Conservation (phyloP, 2,329 filamentous ascomycete genomes). For the Hypoxylon sp. region DNA sequence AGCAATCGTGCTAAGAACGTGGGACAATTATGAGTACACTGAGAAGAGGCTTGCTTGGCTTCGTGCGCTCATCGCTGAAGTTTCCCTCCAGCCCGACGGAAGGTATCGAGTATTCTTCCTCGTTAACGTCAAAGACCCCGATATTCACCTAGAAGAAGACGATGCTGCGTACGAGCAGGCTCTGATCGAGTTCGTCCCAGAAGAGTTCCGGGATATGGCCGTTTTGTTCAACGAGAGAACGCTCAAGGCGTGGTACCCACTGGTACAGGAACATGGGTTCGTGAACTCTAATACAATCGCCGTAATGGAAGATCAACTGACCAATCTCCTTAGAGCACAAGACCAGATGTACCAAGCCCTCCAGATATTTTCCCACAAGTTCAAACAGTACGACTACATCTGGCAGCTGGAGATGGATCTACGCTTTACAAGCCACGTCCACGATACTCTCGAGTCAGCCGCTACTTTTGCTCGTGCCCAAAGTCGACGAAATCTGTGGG, state of each 20-base stretch:
- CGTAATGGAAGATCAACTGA: constrained; percentile 1
- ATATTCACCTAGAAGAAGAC: constrained; percentile 69
- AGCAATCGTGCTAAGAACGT: constrained; percentile 71
- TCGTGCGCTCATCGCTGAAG: constrained; percentile 73
- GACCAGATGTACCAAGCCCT: constrained; percentile 47
- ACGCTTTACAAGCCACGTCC: constrained; percentile 72
- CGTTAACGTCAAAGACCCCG: constrained; percentile 71
- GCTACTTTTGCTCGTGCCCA: constrained; percentile 75
- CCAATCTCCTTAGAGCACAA: constrained; percentile 24
- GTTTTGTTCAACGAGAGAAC: constrained; percentile 77
- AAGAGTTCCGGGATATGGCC: constrained; percentile 77
- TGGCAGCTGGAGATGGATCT: constrained; percentile 79
- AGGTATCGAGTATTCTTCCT: constrained; percentile 73
- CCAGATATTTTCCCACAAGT: constrained; percentile 69
- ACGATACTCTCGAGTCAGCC: constrained; percentile 63
- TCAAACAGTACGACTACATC: constrained; percentile 71
- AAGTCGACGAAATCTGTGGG: constrained; percentile 78
- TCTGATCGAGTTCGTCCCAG: constrained; percentile 66
- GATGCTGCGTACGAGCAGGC: constrained; percentile 63
- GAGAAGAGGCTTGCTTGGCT: constrained; percentile 71
- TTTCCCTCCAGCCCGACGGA: constrained; percentile 70
- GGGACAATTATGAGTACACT: constrained; percentile 71
- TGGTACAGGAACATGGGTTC: constrained; percentile 64
- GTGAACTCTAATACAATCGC: background rate
- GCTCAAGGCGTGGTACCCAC: constrained; percentile 75